These are phyloP conservation scores for Tolypocladium tundrense DNA, from an alignment of 2,329 filamentous ascomycete genomes.

Conservation along the genomic window DNA sequence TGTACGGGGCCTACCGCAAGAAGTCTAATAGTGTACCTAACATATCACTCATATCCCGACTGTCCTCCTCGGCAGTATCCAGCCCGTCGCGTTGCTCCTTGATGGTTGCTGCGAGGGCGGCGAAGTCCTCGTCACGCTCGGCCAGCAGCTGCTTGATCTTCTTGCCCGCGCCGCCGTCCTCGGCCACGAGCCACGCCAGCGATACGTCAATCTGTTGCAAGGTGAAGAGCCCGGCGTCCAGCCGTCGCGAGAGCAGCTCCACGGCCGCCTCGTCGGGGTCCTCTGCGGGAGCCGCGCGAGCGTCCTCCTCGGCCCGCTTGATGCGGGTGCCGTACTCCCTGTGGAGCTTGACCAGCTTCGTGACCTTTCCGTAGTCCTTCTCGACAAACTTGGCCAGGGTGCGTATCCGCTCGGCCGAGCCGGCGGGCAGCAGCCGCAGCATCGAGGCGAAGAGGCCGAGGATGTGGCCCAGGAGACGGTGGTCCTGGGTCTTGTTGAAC, in stretches of 20 bases:
- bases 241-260: conserved; percentile 62
- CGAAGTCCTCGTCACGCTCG: conserved; percentile 57
- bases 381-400: conserved; percentile 91
- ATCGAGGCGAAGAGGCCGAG: conserved; percentile 77
- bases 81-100: conserved; percentile 45
- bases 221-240: conserved; percentile 78
- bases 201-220: conserved; percentile 77
- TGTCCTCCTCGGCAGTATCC: conserved; percentile 47
- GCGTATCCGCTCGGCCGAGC: conserved; percentile 70
- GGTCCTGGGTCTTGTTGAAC: conserved; percentile 73
- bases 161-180: conserved; percentile 65
- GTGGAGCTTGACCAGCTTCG: conserved; percentile 60
- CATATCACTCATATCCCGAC: conserved; percentile 48
- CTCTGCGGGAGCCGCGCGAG: conserved; percentile 12
- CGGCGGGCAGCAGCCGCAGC: conserved; percentile 66
- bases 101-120: conserved; percentile 55
- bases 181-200: conserved; percentile 82
- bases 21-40: conserved; percentile 41
- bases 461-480: conserved; percentile 66
- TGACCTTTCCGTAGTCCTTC: conserved; percentile 81
- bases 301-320: conserved; percentile 45
- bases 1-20: conserved; percentile 21
- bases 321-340: conserved; percentile 57
- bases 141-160: conserved; percentile 55
- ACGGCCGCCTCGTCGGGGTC: conserved; percentile 45